Conservation (phyloP, 768 basidiomycete genomes). For the Gyrodon lividus region DNA sequence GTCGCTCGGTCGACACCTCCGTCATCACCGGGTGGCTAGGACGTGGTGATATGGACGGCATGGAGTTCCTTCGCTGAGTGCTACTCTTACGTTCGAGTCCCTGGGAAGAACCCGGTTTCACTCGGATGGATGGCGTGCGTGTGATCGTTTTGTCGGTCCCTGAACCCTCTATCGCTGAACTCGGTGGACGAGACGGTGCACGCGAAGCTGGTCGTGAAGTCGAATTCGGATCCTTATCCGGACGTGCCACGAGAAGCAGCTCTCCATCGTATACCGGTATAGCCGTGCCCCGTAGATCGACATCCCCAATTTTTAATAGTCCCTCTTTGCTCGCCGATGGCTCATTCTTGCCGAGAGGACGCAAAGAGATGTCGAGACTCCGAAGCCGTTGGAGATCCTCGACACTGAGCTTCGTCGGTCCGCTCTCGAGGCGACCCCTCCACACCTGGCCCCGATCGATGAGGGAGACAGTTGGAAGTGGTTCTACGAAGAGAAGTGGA, state of each 20-base stretch:
- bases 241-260: constrained; percentile 65
- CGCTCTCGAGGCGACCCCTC: constrained; percentile 70
- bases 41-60: constrained; percentile 72
- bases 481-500: constrained; percentile 75
- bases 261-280: constrained; percentile 78
- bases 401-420: constrained; percentile 41
- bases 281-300: constrained; percentile 60
- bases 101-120: constrained; percentile 67
- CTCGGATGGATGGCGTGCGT: constrained; percentile 74
- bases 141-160: constrained; percentile 41
- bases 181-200: constrained; percentile 67
- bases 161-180: constrained; percentile 50
- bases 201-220: constrained; percentile 59
- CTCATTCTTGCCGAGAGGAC: constrained; percentile 22
- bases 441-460: constrained; percentile 65
- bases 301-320: constrained; percentile 38
- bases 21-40: constrained; percentile 55
- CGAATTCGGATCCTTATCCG: constrained; percentile 42
- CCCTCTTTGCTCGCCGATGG: constrained; percentile 23
- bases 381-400: constrained; percentile 63
- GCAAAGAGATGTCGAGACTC: constrained; percentile 46
- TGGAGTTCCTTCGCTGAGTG: constrained; percentile 68
- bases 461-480: constrained; percentile 63
- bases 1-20: constrained; percentile 67
- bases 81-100: constrained; percentile 77